Evolutionary conservation across 2,329 filamentous ascomycete species (phyloP).

Genomic region (Amesomyces nigricolor): DNA sequence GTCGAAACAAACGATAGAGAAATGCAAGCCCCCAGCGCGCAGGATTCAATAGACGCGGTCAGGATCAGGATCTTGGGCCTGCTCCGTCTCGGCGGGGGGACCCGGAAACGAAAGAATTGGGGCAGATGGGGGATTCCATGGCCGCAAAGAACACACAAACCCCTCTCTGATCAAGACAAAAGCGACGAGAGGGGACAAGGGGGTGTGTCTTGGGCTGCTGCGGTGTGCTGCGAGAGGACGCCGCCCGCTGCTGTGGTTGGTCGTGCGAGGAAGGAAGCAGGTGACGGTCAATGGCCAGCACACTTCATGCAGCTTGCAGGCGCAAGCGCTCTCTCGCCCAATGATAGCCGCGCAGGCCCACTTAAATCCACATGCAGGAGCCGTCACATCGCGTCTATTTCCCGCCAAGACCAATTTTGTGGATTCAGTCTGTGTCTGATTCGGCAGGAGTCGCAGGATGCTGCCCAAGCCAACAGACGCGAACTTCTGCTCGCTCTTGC

Average conservation of each 20-base stretch:
- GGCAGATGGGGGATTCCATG: too few species aligned
- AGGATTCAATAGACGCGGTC: background rate
- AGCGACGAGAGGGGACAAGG: too few species aligned
- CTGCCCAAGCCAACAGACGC: conserved; percentile 3
- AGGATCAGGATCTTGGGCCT: background rate
- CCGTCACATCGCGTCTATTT: conserved; percentile 29
- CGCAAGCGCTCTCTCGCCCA: conserved; percentile 36
- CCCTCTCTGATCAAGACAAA: too few species aligned
- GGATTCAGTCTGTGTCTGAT: background rate
- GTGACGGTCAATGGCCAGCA: conserved; percentile 17
- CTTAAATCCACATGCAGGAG: conserved; percentile 17
- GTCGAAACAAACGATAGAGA: too few species aligned
- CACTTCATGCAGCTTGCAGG: conserved; percentile 26
- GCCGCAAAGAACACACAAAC: too few species aligned
- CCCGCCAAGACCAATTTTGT: conserved; percentile 18
- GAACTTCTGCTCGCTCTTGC: background rate
- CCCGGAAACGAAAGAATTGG: background rate
- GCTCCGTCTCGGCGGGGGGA: background rate
- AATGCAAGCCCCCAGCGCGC: background rate
- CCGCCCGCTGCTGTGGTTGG: conserved; percentile 15
- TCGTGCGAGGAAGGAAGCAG: conserved; percentile 3
- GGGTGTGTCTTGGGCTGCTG: background rate
- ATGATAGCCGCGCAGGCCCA: conserved; percentile 16
- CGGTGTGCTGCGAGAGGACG: background rate
- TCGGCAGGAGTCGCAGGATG: conserved; percentile 2